Conservation (phyloP, 495 filamentous ascomycete species). For the Neurospora discreta region DNA sequence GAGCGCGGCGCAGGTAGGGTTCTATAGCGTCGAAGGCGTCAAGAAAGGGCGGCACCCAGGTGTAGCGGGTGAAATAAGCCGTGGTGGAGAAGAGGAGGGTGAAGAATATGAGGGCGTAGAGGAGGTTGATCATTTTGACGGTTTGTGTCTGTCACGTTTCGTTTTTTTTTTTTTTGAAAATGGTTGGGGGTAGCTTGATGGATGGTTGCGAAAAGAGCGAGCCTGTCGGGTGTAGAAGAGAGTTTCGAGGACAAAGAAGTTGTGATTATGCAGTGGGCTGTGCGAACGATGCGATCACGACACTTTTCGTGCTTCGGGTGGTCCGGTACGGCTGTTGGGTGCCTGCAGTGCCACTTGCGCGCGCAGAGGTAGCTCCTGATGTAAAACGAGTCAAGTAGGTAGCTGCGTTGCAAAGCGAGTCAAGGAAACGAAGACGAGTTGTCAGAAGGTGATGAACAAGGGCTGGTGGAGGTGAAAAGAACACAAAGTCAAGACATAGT, state of each 20-base stretch:
- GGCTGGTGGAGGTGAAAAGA: neutral
- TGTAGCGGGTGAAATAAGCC: conserved; percentile 67
- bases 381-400: neutral
- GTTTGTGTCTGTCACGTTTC: neutral
- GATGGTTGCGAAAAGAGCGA: neutral
- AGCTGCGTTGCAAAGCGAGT: neutral
- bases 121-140: conserved; percentile 51
- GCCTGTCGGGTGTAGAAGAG: neutral
- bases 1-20: conserved; percentile 20
- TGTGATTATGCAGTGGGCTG: neutral
- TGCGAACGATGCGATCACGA: neutral
- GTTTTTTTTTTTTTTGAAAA: no score
- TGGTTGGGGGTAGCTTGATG: neutral
- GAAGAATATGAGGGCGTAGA: conserved; percentile 61
- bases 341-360: neutral
- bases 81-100: conserved; percentile 48
- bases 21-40: conserved; percentile 28
- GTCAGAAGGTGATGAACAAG: neutral
- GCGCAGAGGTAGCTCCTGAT: neutral
- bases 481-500: neutral
- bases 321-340: neutral
- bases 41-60: conserved; percentile 58
- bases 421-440: neutral
- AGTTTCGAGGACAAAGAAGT: neutral
- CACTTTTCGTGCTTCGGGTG: neutral